phyloP scores from a whole-genome alignment of 306 rosid species.

The Cucumis hystrix region DNA sequence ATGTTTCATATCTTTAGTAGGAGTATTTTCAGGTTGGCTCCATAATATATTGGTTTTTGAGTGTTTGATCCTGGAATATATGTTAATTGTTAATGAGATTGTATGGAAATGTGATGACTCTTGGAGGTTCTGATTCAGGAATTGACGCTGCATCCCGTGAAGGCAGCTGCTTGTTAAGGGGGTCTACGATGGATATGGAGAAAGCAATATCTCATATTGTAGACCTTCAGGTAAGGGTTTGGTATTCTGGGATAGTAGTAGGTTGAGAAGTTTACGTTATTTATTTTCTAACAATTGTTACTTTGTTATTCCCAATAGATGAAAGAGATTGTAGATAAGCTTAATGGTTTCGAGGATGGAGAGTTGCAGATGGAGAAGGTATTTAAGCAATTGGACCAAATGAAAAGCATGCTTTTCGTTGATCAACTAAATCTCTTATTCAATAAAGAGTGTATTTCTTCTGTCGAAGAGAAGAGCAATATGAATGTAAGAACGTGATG shows the following conservation, averaged over 20 bases:
- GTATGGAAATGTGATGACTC: neutral
- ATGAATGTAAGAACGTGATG: slow-evolving; percentile 26
- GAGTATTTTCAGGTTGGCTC: neutral
- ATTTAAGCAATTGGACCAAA: slow-evolving; percentile 57
- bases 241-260: neutral
- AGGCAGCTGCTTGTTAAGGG: slow-evolving; percentile 17
- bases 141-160: slow-evolving; percentile 29
- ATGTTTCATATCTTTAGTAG: neutral
- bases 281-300: neutral
- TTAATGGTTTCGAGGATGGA: slow-evolving; percentile 39
- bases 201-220: slow-evolving; percentile 45
- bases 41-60: neutral
- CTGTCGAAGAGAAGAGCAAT: slow-evolving; percentile 16
- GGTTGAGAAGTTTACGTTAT: neutral
- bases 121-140: slow-evolving; percentile 25
- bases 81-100: neutral
- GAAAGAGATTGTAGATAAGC: slow-evolving; percentile 60
- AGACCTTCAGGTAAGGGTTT: slow-evolving; percentile 42
- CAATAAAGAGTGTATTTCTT: slow-evolving; percentile 18
- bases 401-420: slow-evolving; percentile 48
- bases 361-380: slow-evolving; percentile 76
- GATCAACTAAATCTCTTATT: slow-evolving; percentile 60
- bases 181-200: slow-evolving; percentile 39
- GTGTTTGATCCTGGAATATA: neutral
- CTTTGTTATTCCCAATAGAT: slow-evolving; percentile 14